These are phyloP conservation scores for Cordyceps javanica DNA, from an alignment of 2,329 filamentous ascomycete species.

Conservation along the genomic window DNA sequence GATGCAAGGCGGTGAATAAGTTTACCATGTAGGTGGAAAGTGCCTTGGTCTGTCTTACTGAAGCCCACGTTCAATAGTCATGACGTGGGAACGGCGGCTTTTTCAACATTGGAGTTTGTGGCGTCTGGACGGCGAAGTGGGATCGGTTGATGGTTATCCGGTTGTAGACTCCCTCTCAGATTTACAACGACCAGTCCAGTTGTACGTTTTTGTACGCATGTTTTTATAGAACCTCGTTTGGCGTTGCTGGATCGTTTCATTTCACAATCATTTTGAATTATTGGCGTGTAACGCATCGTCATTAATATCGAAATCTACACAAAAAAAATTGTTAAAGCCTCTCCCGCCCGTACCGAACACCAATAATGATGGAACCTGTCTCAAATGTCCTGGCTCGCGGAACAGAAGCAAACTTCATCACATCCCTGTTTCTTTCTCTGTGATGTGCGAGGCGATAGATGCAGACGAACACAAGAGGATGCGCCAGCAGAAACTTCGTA, in stretches of 20 bases:
- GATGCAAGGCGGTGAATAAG: not conserved
- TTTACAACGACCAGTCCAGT: not conserved
- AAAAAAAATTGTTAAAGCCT: not conserved
- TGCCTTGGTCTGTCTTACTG: not conserved
- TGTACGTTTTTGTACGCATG: not conserved
- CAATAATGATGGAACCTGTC: not conserved
- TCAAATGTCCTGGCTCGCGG: not conserved
- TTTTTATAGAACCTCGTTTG: not conserved
- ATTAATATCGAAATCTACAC: not conserved
- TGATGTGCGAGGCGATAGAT: not conserved
- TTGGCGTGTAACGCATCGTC: not conserved
- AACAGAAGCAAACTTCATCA: not conserved
- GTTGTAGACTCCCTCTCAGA: not conserved
- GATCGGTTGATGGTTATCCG: not conserved
- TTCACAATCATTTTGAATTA: not conserved
- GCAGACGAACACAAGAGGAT: not conserved
- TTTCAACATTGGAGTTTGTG: constrained; percentile 5
- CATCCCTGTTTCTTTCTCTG: not conserved
- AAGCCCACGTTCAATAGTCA: not conserved
- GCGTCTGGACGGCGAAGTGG: constrained; percentile 8
- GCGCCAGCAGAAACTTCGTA: not conserved
- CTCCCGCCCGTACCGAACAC: no score
- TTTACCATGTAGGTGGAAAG: not conserved
- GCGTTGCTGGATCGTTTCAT: not conserved
- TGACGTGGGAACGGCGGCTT: not conserved